Evolutionary conservation across 2,329 filamentous ascomycete genomes (phyloP), one percentile per base, ranked within the genome.

Genomic region (Monosporascus sp.): DNA sequence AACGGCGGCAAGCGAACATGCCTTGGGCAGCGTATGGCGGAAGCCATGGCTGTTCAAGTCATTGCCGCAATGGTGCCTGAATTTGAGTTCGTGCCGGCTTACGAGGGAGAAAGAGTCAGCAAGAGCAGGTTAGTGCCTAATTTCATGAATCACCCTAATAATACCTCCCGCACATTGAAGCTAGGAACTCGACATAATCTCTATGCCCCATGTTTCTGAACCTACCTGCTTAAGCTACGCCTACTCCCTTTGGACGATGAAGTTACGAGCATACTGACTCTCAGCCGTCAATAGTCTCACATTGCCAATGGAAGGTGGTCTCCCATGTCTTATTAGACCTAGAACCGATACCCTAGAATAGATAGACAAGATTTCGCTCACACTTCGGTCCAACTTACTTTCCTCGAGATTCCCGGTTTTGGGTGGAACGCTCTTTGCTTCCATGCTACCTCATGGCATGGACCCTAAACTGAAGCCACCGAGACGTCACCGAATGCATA

Each of bases 11-110:
- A 80, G n/a, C 72, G 83, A 38, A 74, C 74, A 3, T 86, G 83
- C 55, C 67, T 86, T 37, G 83, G 83, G 3, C 83, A 81, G 71
- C 80, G 76, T 60, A 85, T 86, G 83, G 83, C 84, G 3, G 82
- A 86, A 66, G 58, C 76, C 6, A 74, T 86, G 42, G 81, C 77
- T 5, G 75, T 79, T 17, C 80, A 83, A 67, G 76, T 79, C 8
- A 72, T 85, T 58, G 74, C 78, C 3, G 72, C 69, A 1, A 62
- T 85, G 54, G 65, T 76, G 4, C 65, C 68, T 39, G 58, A 64
- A 3, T 86, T 84, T 59, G 75, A 82, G 6, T 79, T 85, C 49
- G 63, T 61, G 54, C 67, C 69, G 17, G 71, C 70, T 5, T 76
- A 71, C 54, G 68, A 72, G 20, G 67, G 59, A 38, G 75, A 82